phyloP scores from a whole-genome alignment of 768 basidiomycete genomes.

The Tylopilus intermedius region DNA sequence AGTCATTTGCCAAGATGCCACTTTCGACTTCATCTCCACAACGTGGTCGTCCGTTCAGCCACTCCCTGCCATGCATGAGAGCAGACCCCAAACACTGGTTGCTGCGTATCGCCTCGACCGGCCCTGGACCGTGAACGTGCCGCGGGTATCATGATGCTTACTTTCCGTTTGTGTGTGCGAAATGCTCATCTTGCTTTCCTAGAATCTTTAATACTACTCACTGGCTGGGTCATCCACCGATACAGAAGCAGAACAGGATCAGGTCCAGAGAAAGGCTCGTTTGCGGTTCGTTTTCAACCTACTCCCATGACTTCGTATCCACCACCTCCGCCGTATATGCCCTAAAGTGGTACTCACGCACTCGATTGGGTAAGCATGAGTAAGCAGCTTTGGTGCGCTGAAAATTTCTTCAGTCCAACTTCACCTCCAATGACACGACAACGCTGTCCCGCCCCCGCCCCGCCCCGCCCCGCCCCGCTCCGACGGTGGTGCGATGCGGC shows the following conservation, averaged over 20 bases:
- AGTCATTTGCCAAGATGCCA: slow-evolving; percentile 62
- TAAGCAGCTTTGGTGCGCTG: no score
- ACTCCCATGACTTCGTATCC: slow-evolving; percentile 33
- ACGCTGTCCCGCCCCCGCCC: no score
- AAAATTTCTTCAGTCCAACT: no score
- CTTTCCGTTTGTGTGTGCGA: slow-evolving; percentile 6
- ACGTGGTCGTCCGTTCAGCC: slow-evolving; percentile 18
- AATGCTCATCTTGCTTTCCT: slow-evolving; percentile 13
- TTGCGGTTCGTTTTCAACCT: slow-evolving; percentile 53
- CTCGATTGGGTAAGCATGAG: slow-evolving; percentile 4
- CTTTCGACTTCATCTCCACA: slow-evolving; percentile 36
- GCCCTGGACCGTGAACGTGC: slow-evolving; percentile 35
- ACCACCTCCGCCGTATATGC: slow-evolving; percentile 32
- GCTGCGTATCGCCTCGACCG: slow-evolving; percentile 55
- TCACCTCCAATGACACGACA: no score
- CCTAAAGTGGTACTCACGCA: no score
- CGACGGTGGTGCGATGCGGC: no score
- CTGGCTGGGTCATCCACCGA: slow-evolving; percentile 67
- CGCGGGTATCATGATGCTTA: slow-evolving; percentile 46
- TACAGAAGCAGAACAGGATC: slow-evolving; percentile 39
- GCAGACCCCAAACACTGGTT: slow-evolving; percentile 54
- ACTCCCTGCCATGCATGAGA: slow-evolving; percentile 24
- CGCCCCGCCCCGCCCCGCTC: no score
- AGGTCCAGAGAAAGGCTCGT: slow-evolving; percentile 47
- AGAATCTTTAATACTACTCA: slow-evolving; percentile 76